Percentiles rank a stretch among this genome's conserved stretches.
These are phyloP conservation scores for Nelumbo lutea DNA, from an alignment of 164 flowering plant genomes.

Conservation along the genomic window DNA sequence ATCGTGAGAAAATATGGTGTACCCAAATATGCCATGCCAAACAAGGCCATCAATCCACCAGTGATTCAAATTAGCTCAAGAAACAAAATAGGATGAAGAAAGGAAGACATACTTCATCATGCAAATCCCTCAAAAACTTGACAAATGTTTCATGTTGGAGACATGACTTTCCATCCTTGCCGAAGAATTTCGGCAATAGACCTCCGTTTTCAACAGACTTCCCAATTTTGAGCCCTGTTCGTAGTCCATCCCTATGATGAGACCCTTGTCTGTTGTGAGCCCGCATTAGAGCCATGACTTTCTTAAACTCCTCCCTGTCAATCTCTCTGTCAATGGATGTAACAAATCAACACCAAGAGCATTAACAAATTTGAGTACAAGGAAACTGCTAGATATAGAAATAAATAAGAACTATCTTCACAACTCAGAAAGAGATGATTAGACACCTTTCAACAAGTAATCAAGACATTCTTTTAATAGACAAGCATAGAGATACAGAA, in stretches of 20 bases:
- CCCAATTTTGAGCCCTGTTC: constrained; percentile 48
- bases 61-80: not conserved
- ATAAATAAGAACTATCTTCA: not conserved
- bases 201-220: constrained; percentile 88
- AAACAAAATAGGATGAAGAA: not conserved
- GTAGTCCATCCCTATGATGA: constrained; percentile 68
- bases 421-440: not conserved
- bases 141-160: constrained; percentile 71
- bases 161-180: constrained; percentile 61
- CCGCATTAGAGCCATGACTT: constrained; percentile 91
- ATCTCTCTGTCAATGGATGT: constrained; percentile 47
- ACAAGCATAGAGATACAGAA: too few relatives aligned
- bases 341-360: constrained; percentile 3
- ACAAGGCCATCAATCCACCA: not conserved
- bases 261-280: constrained; percentile 73
- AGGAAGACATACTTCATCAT: constrained; percentile 54
- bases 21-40: not conserved
- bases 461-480: too few relatives aligned
- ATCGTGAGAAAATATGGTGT: not conserved
- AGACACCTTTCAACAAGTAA: too few relatives aligned
- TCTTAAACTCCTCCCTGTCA: constrained; percentile 80
- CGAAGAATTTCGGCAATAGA: constrained; percentile 77
- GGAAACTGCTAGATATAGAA: not conserved
- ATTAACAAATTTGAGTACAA: not conserved
- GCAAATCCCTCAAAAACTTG: constrained; percentile 64